Evolutionary conservation across 1,139 yeast genomes (phyloP).

Genomic region (Geotrichum macrosporum): DNA sequence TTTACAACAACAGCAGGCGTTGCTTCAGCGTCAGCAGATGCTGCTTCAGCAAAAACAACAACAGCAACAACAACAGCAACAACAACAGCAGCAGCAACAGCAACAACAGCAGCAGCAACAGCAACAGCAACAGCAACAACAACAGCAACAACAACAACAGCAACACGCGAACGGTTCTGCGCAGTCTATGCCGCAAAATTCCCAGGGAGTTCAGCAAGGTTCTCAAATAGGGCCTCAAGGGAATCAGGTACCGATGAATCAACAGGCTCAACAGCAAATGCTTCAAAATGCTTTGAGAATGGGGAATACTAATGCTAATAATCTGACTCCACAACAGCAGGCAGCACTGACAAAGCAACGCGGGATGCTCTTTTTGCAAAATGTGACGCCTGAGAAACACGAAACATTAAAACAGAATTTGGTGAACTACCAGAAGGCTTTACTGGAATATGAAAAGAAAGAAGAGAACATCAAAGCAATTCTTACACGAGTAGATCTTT

Average conservation of each 20-base stretch:
- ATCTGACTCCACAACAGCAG: slow-evolving; percentile 15
- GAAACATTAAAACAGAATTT: slow-evolving; percentile 29
- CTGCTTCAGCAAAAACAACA: slow-evolving; percentile 39
- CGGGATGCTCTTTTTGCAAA: slow-evolving; percentile 26
- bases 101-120: too few relatives aligned
- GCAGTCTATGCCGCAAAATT: too few relatives aligned
- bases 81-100: too few relatives aligned
- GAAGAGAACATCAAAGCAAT: slow-evolving; percentile 26
- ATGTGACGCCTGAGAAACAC: slow-evolving; percentile 30
- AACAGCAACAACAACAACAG: too few relatives aligned
- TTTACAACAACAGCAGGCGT: slow-evolving; percentile 52
- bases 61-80: slow-evolving; percentile 34
- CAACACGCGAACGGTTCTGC: too few relatives aligned
- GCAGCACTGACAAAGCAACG: slow-evolving; percentile 19
- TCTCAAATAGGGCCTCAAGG: slow-evolving; percentile 1
- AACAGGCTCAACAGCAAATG: slow-evolving; percentile 5
- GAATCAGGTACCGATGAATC: neutral
- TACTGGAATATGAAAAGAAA: slow-evolving; percentile 25
- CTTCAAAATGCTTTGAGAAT: slow-evolving; percentile 18
- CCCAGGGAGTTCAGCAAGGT: too few relatives aligned
- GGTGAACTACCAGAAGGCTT: slow-evolving; percentile 25
- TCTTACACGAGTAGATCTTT: slow-evolving; percentile 25
- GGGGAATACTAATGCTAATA: slow-evolving; percentile 23
- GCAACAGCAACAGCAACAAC: too few relatives aligned
- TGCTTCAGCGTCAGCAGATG: slow-evolving; percentile 55